phyloP scores from a whole-genome alignment of 2,329 filamentous ascomycete genomes.

The Phyllosticta citrichinensis region DNA sequence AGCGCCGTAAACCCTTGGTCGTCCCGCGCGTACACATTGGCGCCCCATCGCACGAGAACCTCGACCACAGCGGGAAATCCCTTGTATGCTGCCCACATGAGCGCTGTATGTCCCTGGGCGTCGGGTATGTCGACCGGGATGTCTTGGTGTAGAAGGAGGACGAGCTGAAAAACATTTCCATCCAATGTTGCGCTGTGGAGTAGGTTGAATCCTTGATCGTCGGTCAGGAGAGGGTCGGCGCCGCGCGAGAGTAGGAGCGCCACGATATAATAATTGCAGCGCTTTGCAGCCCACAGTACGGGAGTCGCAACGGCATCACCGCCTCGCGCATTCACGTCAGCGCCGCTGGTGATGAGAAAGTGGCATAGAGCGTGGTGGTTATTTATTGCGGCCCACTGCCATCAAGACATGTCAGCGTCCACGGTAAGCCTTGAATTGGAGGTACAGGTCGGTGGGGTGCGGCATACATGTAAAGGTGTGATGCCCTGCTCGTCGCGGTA shows the following conservation, averaged over 20 bases:
- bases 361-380: slow-evolving; percentile 97
- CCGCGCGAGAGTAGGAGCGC: slow-evolving; percentile 84
- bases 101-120: slow-evolving; percentile 77
- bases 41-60: slow-evolving; percentile 86
- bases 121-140: slow-evolving; percentile 90
- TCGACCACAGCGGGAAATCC: slow-evolving; percentile 89
- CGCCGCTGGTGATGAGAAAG: slow-evolving; percentile 76
- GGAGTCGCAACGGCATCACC: slow-evolving; percentile 91
- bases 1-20: slow-evolving; percentile 90
- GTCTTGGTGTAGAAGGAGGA: slow-evolving; percentile 85
- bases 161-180: slow-evolving; percentile 82
- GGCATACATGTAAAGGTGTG: slow-evolving; percentile 77
- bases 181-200: slow-evolving; percentile 95
- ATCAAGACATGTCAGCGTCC: slow-evolving; percentile 1
- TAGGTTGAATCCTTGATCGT: slow-evolving; percentile 95
- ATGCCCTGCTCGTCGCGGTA: slow-evolving; percentile 88
- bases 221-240: slow-evolving; percentile 83
- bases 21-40: slow-evolving; percentile 80
- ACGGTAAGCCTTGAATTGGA: neutral
- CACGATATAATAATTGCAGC: slow-evolving; percentile 93
- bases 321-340: slow-evolving; percentile 89
- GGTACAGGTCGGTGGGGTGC: neutral
- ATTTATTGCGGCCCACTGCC: slow-evolving; percentile 95
- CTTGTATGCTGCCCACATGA: slow-evolving; percentile 99
- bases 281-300: slow-evolving; percentile 92